Conservation (phyloP, 2,329 filamentous ascomycete species). For the Tolypocladium paradoxum region DNA sequence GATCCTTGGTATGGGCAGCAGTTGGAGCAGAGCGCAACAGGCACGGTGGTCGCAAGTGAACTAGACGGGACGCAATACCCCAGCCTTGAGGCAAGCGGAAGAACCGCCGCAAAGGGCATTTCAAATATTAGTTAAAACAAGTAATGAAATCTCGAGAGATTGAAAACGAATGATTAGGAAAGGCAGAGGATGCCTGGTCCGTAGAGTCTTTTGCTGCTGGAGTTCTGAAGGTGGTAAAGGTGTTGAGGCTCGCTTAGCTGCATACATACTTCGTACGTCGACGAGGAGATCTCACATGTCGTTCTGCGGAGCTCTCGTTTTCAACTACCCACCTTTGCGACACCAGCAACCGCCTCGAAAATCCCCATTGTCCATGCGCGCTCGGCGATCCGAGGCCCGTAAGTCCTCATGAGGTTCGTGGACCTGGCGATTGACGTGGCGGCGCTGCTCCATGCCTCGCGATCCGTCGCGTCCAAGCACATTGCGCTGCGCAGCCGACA, state of each 20-base stretch:
- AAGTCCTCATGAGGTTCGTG: constrained; percentile 44
- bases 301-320: neutral
- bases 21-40: neutral
- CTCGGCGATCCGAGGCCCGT: constrained; percentile 11
- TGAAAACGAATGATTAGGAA: neutral
- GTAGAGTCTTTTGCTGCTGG: neutral
- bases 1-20: neutral
- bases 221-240: neutral
- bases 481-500: constrained; percentile 45
- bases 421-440: constrained; percentile 59
- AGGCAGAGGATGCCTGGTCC: neutral
- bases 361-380: constrained; percentile 11
- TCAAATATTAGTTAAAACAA: neutral
- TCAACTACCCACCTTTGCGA: neutral
- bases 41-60: neutral
- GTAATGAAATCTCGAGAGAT: neutral
- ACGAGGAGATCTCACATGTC: neutral
- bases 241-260: constrained; percentile 17
- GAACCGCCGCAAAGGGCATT: neutral
- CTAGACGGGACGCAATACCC: neutral
- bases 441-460: constrained; percentile 58
- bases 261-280: constrained; percentile 8
- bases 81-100: neutral
- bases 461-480: constrained; percentile 55
- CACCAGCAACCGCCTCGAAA: neutral